Base-by-base conservation (phyloP, 768 basidiomycete species). In the Lactarius vividus region DNA sequence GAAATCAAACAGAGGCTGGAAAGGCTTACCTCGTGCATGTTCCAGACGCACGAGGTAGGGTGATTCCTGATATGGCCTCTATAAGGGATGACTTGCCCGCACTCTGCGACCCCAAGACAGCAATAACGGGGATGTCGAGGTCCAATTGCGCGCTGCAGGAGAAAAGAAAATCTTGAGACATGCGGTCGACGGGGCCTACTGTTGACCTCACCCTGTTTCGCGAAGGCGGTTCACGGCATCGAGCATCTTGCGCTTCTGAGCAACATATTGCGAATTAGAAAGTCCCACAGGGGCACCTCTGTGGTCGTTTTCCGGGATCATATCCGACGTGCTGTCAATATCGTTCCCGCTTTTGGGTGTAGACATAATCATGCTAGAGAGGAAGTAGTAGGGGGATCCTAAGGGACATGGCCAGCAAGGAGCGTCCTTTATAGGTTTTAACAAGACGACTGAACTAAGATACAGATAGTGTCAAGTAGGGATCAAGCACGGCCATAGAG, bases 31-130 rank as follows among this genome's bases (percentile, higher is more conserved):
- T 80, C 0, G 90, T 92, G 66, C 89, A 91, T 0, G 89, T 91
- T 0, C 89, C 90, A 28, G 84, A 79, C 0, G 87, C 87, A 7
- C 88, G 82, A 15, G 90, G 89, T 0, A 91, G 77, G 0, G 82
- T 88, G 11, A 91, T 84, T 0, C 89, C 88, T 0, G 88, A 88
- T 44, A 92, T 90, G 0, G 87, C 83, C 71, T 92, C 89, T 13
- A 92, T 91, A 2, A 91, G 79, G 0, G 90, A 91, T 0, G 88
- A 89, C 69, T 91, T 91, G 0, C 90, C 90, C 0, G 87, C 88
- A 49, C 85, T 88, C 69, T 92, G 90, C 2, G 79, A 82, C 0
- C 90, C 90, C 11, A 89, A 83, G 39, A 90, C 90, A 0, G 85
- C 87, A 33, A 92, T 90, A 64, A 85, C 83, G 0, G 90, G 90